Conservation (phyloP, 2,329 filamentous ascomycete species). For the Ophiocordyceps unilateralis region DNA sequence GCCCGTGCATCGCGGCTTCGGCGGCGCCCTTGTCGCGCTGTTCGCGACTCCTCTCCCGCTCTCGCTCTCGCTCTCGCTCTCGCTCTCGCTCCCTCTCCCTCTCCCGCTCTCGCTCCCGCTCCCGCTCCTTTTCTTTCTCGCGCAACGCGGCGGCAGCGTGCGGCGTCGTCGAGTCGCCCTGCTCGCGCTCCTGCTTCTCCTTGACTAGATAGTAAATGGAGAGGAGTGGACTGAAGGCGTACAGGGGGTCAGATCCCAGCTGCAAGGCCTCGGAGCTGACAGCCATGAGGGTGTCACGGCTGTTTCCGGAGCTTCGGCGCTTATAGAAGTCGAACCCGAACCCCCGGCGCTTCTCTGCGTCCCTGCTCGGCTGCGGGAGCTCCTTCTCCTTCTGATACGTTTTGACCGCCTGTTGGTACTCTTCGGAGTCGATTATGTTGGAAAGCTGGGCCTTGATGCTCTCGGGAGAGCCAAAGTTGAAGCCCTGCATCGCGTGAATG, state of each 20-base stretch:
- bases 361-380: constrained; percentile 35
- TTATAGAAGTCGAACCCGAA: constrained; percentile 96
- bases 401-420: constrained; percentile 76
- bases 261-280: constrained; percentile 77
- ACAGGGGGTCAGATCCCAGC: constrained; percentile 70
- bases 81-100: constrained; percentile 11
- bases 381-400: constrained; percentile 51
- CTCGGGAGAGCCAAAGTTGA: constrained; percentile 85
- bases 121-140: constrained; percentile 13
- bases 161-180: constrained; percentile 20
- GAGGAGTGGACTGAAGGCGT: constrained; percentile 80
- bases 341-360: constrained; percentile 68
- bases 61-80: constrained; percentile 10
- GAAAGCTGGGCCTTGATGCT: constrained; percentile 67
- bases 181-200: constrained; percentile 79
- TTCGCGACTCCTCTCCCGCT: constrained; percentile 11
- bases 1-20: constrained; percentile 45
- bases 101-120: constrained; percentile 14
- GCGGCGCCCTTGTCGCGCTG: constrained; percentile 13
- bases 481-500: constrained; percentile 88
- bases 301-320: constrained; percentile 72
- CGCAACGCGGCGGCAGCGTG: constrained; percentile 27
- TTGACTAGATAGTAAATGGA: constrained; percentile 94
- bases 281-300: constrained; percentile 68
- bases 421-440: constrained; percentile 78